A percentile compares a stretch with the other conserved stretches of the same genome.
Conservation (phyloP, 768 basidiomycete genomes). For the Sporobolomyces phaffii region DNA sequence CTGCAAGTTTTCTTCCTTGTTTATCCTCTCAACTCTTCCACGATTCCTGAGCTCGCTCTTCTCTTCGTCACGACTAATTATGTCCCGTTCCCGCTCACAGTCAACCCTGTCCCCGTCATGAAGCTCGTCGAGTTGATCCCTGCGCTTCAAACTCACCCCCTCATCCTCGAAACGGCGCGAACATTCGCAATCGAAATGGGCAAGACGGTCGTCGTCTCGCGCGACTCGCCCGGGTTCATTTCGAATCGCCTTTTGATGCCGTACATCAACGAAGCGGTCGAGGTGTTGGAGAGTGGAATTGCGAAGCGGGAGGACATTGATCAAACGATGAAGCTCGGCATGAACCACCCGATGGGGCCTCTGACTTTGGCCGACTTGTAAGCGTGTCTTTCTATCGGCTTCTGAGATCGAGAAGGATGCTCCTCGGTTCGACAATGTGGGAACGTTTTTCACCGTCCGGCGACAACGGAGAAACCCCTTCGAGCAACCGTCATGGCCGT, state of each 20-base stretch:
- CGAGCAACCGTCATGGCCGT: no score
- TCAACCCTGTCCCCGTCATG: slow-evolving; percentile 97
- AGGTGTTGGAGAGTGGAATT: slow-evolving; percentile 87
- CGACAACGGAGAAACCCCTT: no score
- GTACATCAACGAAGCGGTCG: slow-evolving; percentile 94
- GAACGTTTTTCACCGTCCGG: not conserved
- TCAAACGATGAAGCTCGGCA: slow-evolving; percentile 83
- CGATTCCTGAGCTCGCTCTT: no score
- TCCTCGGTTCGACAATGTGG: no score
- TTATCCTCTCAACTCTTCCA: no score
- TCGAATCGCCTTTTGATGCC: slow-evolving; percentile 64
- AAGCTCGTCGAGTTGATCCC: slow-evolving; percentile 94
- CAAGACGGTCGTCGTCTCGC: slow-evolving; percentile 84
- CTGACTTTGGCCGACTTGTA: slow-evolving; percentile 8
- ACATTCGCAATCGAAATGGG: slow-evolving; percentile 78
- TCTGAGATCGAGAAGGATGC: no score
- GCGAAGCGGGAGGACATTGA: slow-evolving; percentile 93
- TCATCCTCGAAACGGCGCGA: slow-evolving; percentile 68
- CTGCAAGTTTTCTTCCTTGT: slow-evolving; percentile 7
- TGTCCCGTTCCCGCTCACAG: not conserved
- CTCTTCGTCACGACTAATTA: not conserved
- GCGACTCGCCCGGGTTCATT: slow-evolving; percentile 72
- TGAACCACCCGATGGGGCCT: slow-evolving; percentile 47
- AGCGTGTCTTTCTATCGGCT: not conserved
- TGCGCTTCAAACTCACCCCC: slow-evolving; percentile 76